phyloP scores from a whole-genome alignment of 2,329 filamentous ascomycete species.

The Hypomyces perniciosus region DNA sequence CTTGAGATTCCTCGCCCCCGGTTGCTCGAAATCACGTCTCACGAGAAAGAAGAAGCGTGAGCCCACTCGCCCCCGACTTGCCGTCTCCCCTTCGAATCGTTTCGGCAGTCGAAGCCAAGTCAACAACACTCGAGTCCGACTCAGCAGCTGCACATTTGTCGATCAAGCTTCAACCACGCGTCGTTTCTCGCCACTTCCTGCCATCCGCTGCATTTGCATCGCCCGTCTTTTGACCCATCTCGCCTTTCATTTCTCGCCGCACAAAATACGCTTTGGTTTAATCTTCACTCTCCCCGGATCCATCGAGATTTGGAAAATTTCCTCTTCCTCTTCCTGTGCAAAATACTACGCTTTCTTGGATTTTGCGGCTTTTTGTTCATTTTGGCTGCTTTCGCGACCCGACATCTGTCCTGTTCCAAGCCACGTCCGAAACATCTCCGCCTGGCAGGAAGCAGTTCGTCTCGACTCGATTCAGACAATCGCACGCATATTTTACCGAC shows the following conservation, averaged over 20 bases:
- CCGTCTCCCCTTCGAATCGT: background rate
- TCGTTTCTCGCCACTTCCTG: conserved; percentile 7
- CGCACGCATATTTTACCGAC: conserved; percentile 10
- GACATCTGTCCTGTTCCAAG: background rate
- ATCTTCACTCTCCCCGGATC: conserved; percentile 2
- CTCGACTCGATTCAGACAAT: conserved; percentile 3
- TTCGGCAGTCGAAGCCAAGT: background rate
- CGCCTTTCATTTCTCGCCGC: background rate
- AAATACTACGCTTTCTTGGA: conserved; percentile 15
- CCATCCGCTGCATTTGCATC: background rate
- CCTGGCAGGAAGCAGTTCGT: background rate
- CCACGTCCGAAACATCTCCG: background rate
- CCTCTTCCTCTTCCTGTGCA: conserved; percentile 12
- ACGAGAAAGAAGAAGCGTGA: background rate
- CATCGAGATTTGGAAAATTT: conserved; percentile 7
- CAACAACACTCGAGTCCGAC: background rate
- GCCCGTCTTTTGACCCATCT: background rate
- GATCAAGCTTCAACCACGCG: conserved; percentile 3
- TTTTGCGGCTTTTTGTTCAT: conserved; percentile 10
- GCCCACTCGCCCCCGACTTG: background rate
- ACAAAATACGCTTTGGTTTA: conserved; percentile 4
- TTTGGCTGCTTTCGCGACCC: conserved; percentile 9
- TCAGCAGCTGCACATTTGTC: background rate
- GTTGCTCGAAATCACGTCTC: conserved; percentile 1
- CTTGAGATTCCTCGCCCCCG: background rate